Base-by-base conservation (phyloP, 2,329 filamentous ascomycete species). In the Plenodomus lindquistii region DNA sequence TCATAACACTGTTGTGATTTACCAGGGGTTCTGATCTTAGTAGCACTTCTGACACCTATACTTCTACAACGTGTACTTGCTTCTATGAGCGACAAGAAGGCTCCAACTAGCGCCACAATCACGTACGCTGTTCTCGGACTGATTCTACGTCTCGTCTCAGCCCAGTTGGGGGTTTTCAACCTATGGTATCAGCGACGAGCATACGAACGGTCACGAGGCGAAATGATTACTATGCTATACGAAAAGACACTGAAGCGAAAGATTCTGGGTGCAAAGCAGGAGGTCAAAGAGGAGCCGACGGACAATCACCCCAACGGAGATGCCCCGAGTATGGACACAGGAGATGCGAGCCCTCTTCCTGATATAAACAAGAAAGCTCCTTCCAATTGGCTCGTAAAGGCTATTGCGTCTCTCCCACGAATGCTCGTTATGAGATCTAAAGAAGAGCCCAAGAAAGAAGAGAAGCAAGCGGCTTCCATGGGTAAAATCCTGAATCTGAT, bases 401-500 rank as follows among this genome's bases (percentile, higher is more conserved):
- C 63, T 8, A 50, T 42, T 9, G 36, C 31, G 11, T 47, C 45
- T 3, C 10, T 66, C 9, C 50, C 49, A 21, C 52, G 57, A 2
- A 15, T 55, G 0, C 58, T 70, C 19, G 54, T 42, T 7, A 63
- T 55, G 34, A 64, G 57, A 18, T 9, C 37, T 9, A 55, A 50
- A 3, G 66, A 70, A 19, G 65, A 70, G 20, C 31, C 55, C 55
- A 47, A 67, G 47, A 41, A 65, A 54, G 27, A 63, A 54, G 27
- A 63, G 10, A 79, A 81, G 46, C 75, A 81, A 46, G 82, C 87
- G 2, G 90, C 91, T 0, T 91, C 89, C 0, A 93, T 92, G 73
- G 91, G 91, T 7, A 96, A 96, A 66, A 94, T 96, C 42, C 81
- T 96, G 52, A 96, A 96, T 61, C 73, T 96, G 2, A 88, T 96